Conservation (phyloP, 208 protist genomes). For the Leishmania martiniquensis region DNA sequence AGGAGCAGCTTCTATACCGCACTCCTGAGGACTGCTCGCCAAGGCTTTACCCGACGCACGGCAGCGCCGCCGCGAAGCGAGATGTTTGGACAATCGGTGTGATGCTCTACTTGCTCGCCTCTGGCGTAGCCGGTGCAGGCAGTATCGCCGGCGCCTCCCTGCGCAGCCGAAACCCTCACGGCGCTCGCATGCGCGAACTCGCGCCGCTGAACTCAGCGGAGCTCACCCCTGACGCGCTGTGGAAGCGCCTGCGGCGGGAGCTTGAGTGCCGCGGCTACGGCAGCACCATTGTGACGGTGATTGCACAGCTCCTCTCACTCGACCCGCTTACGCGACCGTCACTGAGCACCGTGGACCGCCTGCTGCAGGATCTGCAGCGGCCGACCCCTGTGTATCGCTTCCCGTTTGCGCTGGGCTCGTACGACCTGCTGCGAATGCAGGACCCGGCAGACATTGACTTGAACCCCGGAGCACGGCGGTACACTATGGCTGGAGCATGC, state of each 20-base stretch:
- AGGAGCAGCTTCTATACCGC: constrained; percentile 4
- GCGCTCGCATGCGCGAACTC: constrained; percentile 1
- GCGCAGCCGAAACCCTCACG: neutral
- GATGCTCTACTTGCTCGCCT: constrained; percentile 49
- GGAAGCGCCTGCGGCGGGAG: constrained; percentile 41
- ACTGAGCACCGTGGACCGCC: constrained; percentile 36
- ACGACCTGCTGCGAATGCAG: constrained; percentile 55
- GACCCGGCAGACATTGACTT: constrained; percentile 40
- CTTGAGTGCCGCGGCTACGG: constrained; percentile 57
- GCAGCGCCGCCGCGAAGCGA: constrained; percentile 26
- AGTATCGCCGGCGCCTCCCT: constrained; percentile 6
- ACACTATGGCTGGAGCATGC: constrained; percentile 52
- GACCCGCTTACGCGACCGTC: constrained; percentile 68
- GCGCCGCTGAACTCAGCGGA: constrained; percentile 59
- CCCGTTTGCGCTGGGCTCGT: constrained; percentile 70
- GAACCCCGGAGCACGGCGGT: constrained; percentile 49
- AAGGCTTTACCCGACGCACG: neutral
- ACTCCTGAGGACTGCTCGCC: constrained; percentile 28
- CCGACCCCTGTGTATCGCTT: constrained; percentile 65
- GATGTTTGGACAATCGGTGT: constrained; percentile 68
- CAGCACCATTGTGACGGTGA: constrained; percentile 43
- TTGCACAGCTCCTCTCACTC: constrained; percentile 63
- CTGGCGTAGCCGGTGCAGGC: constrained; percentile 25
- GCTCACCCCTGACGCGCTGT: constrained; percentile 53
- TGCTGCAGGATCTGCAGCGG: constrained; percentile 67